phyloP scores from a whole-genome alignment of 306 rosid species.

The Vigna mungo region DNA sequence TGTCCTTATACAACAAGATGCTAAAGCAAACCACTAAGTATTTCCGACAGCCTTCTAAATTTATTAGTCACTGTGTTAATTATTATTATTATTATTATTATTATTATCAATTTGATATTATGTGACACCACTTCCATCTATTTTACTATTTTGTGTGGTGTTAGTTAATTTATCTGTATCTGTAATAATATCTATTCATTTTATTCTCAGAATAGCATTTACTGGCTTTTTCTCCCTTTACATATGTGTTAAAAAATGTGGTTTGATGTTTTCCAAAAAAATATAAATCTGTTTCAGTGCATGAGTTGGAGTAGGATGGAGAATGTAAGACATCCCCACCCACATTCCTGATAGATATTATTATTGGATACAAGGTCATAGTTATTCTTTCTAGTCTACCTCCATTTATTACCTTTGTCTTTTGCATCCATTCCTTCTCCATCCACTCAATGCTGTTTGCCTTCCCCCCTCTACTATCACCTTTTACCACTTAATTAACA shows the following conservation, averaged over 20 bases:
- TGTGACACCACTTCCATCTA: slow-evolving; percentile 4
- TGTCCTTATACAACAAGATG: slow-evolving; percentile 39
- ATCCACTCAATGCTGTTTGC: slow-evolving; percentile 78
- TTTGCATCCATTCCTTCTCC: slow-evolving; percentile 89
- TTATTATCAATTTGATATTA: slow-evolving; percentile 35
- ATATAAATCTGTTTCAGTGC: slow-evolving; percentile 41
- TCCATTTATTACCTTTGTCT: slow-evolving; percentile 95
- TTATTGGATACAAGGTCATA: slow-evolving; percentile 85
- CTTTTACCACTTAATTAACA: slow-evolving; percentile 64
- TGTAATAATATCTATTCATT: neutral
- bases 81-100: slow-evolving; percentile 7
- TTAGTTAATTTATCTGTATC: neutral
- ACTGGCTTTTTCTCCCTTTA: neutral
- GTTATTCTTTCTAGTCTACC: slow-evolving; percentile 86
- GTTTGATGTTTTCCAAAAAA: slow-evolving; percentile 25
- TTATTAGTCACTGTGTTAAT: slow-evolving; percentile 38
- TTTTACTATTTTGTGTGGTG: neutral
- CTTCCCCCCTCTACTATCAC: slow-evolving; percentile 52
- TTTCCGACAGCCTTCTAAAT: slow-evolving; percentile 20
- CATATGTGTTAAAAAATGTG: slow-evolving; percentile 3
- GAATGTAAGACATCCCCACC: slow-evolving; percentile 70
- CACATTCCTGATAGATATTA: slow-evolving; percentile 67
- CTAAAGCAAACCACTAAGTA: slow-evolving; percentile 47
- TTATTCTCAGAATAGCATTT: neutral
- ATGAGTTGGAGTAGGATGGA: slow-evolving; percentile 55